These are phyloP conservation scores for Aspergillus texensis DNA, from an alignment of 2,329 filamentous ascomycete species.

Conservation along the genomic window DNA sequence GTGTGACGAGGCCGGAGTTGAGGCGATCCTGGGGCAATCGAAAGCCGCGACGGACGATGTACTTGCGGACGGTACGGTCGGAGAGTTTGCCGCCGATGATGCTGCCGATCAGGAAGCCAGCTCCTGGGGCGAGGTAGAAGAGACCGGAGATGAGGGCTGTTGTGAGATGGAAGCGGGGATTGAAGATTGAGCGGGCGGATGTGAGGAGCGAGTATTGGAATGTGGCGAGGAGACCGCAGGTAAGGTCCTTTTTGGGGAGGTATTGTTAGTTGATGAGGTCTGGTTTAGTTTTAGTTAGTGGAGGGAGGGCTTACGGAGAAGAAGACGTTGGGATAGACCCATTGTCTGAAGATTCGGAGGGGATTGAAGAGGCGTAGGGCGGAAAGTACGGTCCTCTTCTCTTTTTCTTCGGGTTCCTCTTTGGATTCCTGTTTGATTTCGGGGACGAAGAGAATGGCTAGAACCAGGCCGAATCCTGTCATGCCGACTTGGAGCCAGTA, in stretches of 20 bases:
- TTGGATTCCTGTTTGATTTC: constrained; percentile 66
- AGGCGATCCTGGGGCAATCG: constrained; percentile 71
- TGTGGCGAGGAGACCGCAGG: constrained; percentile 60
- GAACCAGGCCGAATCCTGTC: constrained; percentile 60
- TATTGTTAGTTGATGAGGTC: neutral
- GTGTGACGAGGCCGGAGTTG: constrained; percentile 58
- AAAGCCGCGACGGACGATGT: constrained; percentile 61
- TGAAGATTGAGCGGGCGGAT: constrained; percentile 71
- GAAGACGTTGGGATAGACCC: constrained; percentile 69
- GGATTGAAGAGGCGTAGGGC: constrained; percentile 60
- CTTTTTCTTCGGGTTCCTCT: constrained; percentile 51
- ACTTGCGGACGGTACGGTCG: constrained; percentile 66
- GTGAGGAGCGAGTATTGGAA: constrained; percentile 73
- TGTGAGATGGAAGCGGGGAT: constrained; percentile 70
- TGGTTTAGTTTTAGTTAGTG: constrained; percentile 29
- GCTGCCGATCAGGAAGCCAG: constrained; percentile 69
- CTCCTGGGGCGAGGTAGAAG: constrained; percentile 74
- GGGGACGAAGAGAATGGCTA: constrained; percentile 68
- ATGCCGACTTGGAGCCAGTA: constrained; percentile 77
- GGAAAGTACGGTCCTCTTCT: constrained; percentile 49
- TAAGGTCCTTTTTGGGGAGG: constrained; percentile 30
- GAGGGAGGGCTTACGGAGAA: constrained; percentile 48
- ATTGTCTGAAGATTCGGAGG: constrained; percentile 60
- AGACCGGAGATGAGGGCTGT: constrained; percentile 68
- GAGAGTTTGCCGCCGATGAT: constrained; percentile 71